Evolutionary conservation across 805 yeast genomes (phyloP).

Genomic region (Ogataea paraovalis): DNA sequence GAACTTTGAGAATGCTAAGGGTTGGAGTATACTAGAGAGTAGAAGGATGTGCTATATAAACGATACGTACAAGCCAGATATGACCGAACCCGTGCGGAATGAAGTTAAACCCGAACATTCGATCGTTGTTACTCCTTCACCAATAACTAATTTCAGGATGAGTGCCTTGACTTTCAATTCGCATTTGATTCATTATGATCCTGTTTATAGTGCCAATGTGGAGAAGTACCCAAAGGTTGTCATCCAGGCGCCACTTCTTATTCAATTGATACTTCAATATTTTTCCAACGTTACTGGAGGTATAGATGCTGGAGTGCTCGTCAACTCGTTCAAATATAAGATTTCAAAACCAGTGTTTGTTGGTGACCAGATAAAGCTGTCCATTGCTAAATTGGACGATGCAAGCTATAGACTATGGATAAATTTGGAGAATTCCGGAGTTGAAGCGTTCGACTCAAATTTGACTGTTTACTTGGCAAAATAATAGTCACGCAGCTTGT

Average conservation of each 20-base stretch:
- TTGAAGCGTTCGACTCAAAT: constrained; percentile 17
- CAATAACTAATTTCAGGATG: constrained; percentile 51
- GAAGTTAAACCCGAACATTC: constrained; percentile 18
- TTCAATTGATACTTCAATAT: constrained; percentile 56
- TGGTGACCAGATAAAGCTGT: constrained; percentile 32
- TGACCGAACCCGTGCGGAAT: background rate
- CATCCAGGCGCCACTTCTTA: constrained; percentile 79
- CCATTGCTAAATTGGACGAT: constrained; percentile 11
- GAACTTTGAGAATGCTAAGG: constrained; percentile 31
- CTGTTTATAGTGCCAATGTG: constrained; percentile 40
- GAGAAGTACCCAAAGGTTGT: constrained; percentile 64
- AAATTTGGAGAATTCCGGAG: constrained; percentile 5
- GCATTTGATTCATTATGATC: constrained; percentile 78
- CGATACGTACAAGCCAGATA: constrained; percentile 21
- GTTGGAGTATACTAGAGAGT: constrained; percentile 41
- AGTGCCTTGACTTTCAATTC: constrained; percentile 78
- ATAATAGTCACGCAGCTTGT: constrained; percentile 8
- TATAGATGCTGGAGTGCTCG: constrained; percentile 3
- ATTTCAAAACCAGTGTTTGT: constrained; percentile 49
- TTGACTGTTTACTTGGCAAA: constrained; percentile 4
- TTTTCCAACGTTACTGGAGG: constrained; percentile 16
- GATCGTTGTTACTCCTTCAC: constrained; percentile 34
- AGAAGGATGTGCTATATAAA: constrained; percentile 63
- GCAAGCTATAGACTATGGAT: constrained; percentile 27
- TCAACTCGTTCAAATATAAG: constrained; percentile 42